These are phyloP conservation scores for Trametes polyzona DNA, from an alignment of 1,284 basidiomycete species.

Conservation along the genomic window DNA sequence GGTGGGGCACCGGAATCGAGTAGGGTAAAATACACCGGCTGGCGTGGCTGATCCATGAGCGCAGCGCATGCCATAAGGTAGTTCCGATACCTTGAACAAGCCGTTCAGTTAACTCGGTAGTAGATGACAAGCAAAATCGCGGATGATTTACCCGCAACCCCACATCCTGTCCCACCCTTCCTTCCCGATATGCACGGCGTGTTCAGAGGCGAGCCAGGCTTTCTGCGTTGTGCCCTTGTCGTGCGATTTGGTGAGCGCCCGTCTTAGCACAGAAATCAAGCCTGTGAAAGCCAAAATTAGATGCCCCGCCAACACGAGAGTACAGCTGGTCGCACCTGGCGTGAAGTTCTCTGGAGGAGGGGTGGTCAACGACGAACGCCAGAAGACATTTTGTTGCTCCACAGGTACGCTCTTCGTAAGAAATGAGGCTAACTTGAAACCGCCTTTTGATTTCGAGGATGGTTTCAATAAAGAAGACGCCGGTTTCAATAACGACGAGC, in stretches of 20 bases:
- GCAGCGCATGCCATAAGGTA: slow-evolving; percentile 81
- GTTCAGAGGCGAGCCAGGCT: slow-evolving; percentile 69
- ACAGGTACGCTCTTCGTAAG: not conserved
- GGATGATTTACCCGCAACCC: slow-evolving; percentile 72
- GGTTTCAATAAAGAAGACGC: slow-evolving; percentile 1
- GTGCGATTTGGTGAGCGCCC: slow-evolving; percentile 56
- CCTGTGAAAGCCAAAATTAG: slow-evolving; percentile 49
- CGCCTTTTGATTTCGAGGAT: slow-evolving; percentile 5
- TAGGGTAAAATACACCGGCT: slow-evolving; percentile 63
- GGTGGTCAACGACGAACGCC: slow-evolving; percentile 52
- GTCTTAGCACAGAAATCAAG: slow-evolving; percentile 66
- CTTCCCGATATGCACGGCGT: slow-evolving; percentile 61
- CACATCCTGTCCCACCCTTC: slow-evolving; percentile 64
- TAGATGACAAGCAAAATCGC: not conserved
- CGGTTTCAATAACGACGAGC: not conserved
- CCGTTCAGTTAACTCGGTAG: not conserved
- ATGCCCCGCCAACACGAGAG: not conserved
- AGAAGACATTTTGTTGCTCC: slow-evolving; percentile 57
- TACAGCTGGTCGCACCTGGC: slow-evolving; percentile 55
- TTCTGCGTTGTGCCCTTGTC: slow-evolving; percentile 53
- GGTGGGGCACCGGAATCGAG: slow-evolving; percentile 62
- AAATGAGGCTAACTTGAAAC: slow-evolving; percentile 14
- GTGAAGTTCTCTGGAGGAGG: slow-evolving; percentile 71
- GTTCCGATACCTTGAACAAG: slow-evolving; percentile 74
- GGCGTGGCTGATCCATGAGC: slow-evolving; percentile 64